phyloP scores from a whole-genome alignment of 202 grass and related monocot species.

The Cymbopogon flexuosus region DNA sequence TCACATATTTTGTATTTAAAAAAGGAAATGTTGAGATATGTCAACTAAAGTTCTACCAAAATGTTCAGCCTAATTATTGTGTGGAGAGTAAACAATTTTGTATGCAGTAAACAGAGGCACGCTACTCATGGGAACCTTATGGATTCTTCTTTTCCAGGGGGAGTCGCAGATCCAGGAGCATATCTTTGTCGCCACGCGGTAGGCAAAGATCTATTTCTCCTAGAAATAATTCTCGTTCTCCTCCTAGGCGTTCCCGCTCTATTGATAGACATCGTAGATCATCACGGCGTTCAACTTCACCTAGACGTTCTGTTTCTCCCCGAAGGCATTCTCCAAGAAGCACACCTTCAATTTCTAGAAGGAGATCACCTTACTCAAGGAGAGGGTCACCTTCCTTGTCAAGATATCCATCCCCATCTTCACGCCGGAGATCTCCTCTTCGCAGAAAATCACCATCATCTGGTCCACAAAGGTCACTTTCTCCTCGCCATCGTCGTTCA shows the following conservation, averaged over 20 bases:
- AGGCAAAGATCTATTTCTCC: conserved; percentile 57
- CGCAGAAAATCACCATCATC: conserved; percentile 52
- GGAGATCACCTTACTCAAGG: conserved; percentile 54
- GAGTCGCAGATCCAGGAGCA: conserved; percentile 44
- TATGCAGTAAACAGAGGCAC: neutral
- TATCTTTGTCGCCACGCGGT: conserved; percentile 52
- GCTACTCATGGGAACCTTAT: neutral
- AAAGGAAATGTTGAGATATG: neutral
- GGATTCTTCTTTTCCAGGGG: conserved; percentile 32
- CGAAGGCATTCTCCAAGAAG: conserved; percentile 49
- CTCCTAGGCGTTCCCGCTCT: conserved; percentile 38
- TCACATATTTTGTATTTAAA: neutral
- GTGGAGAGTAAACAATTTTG: no score
- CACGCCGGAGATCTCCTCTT: conserved; percentile 41
- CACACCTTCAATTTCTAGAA: conserved; percentile 35
- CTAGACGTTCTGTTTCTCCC: conserved; percentile 53
- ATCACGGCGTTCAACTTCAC: conserved; percentile 45
- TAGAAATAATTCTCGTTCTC: conserved; percentile 45
- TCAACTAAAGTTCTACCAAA: neutral
- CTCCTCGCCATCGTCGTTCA: conserved; percentile 42
- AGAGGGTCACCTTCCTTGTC: conserved; percentile 43
- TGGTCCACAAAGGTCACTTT: conserved; percentile 41
- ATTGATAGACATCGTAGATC: conserved; percentile 44
- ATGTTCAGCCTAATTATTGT: neutral
- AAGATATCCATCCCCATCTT: conserved; percentile 55